phyloP scores from a whole-genome alignment of 2,329 filamentous ascomycete species.

The Fusarium sarcochroum region DNA sequence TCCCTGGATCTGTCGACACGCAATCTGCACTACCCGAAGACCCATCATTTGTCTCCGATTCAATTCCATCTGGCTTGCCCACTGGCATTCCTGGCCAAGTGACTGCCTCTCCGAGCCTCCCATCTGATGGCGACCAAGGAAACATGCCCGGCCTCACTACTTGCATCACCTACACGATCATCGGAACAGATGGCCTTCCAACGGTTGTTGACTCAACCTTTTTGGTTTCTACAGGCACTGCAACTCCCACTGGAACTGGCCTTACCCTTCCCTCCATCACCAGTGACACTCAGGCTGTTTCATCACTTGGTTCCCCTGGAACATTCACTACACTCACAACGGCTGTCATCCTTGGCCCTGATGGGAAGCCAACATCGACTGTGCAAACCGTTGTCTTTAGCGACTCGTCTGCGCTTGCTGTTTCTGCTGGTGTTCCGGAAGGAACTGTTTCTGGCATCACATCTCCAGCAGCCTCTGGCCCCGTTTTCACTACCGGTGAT shows the following conservation, averaged over 20 bases:
- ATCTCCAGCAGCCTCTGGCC: conserved; percentile 27
- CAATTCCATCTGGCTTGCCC: conserved; percentile 40
- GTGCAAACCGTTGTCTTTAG: conserved; percentile 53
- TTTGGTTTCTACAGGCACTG: conserved; percentile 43
- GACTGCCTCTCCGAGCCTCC: conserved; percentile 25
- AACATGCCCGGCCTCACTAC: conserved; percentile 42
- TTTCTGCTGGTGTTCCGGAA: conserved; percentile 31
- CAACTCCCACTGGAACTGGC: conserved; percentile 37
- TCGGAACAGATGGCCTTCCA: conserved; percentile 49
- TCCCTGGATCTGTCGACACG: conserved; percentile 43
- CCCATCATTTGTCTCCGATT: conserved; percentile 42
- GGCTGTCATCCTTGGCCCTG: conserved; percentile 50
- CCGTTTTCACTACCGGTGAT: conserved; percentile 27
- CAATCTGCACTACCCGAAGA: conserved; percentile 35
- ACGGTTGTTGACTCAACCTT: conserved; percentile 53
- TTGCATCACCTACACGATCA: conserved; percentile 50
- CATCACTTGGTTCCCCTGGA: conserved; percentile 29
- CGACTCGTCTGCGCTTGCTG: conserved; percentile 40
- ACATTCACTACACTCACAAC: conserved; percentile 51
- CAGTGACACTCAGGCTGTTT: conserved; percentile 8
- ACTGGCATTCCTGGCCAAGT: conserved; percentile 44
- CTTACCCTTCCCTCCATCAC: conserved; percentile 32
- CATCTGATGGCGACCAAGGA: conserved; percentile 12
- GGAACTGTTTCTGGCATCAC: conserved; percentile 38
- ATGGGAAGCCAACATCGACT: conserved; percentile 52